These are phyloP conservation scores for Rasamsonia emersonii DNA, from an alignment of 2,329 filamentous ascomycete genomes.

Conservation along the genomic window DNA sequence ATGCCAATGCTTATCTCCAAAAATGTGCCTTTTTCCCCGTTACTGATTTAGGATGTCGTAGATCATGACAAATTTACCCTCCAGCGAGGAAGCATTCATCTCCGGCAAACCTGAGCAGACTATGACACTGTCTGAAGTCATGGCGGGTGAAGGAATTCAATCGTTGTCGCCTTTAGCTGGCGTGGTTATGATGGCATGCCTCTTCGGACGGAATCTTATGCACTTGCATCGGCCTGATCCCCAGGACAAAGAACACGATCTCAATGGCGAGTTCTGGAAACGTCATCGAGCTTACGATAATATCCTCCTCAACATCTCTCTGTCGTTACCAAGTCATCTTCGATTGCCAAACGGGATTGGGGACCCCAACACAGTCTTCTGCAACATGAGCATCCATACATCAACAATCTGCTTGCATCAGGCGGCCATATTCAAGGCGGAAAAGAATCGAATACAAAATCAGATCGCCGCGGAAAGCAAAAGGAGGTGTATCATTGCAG, in stretches of 20 bases:
- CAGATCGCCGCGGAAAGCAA: slow-evolving; percentile 84
- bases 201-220: slow-evolving; percentile 84
- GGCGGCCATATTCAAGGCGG: slow-evolving; percentile 93
- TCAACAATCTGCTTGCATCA: slow-evolving; percentile 97
- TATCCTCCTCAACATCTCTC: slow-evolving; percentile 75
- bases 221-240: slow-evolving; percentile 81
- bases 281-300: slow-evolving; percentile 84
- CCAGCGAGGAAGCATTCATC: slow-evolving; percentile 76
- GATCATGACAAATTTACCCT: slow-evolving; percentile 76
- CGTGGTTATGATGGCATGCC: slow-evolving; percentile 73
- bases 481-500: slow-evolving; percentile 82
- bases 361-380: slow-evolving; percentile 80
- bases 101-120: slow-evolving; percentile 68
- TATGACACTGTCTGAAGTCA: slow-evolving; percentile 48
- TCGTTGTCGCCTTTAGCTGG: slow-evolving; percentile 71
- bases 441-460: slow-evolving; percentile 70
- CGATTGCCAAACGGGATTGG: slow-evolving; percentile 67
- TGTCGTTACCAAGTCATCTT: slow-evolving; percentile 71
- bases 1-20: slow-evolving; percentile 17
- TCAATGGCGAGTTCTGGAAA: slow-evolving; percentile 94
- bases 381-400: slow-evolving; percentile 95
- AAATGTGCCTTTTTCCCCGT: not conserved
- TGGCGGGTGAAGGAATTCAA: slow-evolving; percentile 59
- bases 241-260: slow-evolving; percentile 74
- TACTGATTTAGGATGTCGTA: slow-evolving; percentile 22